Conservation (phyloP, 495 filamentous ascomycete genomes). For the Bacidia gigantensis region DNA sequence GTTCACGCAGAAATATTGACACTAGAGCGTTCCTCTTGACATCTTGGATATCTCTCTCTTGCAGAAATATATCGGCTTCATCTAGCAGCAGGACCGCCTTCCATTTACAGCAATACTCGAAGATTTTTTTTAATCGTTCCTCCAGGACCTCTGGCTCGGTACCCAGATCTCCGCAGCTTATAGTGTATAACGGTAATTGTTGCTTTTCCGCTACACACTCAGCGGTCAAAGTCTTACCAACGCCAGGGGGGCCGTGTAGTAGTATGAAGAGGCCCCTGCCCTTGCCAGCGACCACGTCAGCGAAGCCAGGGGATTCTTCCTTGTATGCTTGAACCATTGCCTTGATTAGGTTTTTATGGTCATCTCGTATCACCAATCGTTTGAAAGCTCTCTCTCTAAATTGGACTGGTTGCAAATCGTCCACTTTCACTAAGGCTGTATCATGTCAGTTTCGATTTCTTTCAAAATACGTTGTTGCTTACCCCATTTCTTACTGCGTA, state of each 20-base stretch:
- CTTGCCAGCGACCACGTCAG: conserved; percentile 14
- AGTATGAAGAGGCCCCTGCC: conserved; percentile 11
- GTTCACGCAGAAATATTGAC: conserved; percentile 36
- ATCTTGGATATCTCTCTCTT: conserved; percentile 31
- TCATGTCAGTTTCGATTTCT: not conserved
- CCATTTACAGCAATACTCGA: conserved; percentile 14
- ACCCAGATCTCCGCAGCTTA: conserved; percentile 13
- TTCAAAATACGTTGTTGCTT: not conserved
- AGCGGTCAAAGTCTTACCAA: conserved; percentile 17
- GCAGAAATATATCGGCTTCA: conserved; percentile 56
- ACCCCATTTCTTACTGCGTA: conserved; percentile 16
- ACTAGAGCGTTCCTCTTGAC: conserved; percentile 18
- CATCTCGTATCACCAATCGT: conserved; percentile 14
- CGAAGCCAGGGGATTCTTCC: conserved; percentile 8
- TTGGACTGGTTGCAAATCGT: conserved; percentile 13
- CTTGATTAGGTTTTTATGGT: conserved; percentile 15
- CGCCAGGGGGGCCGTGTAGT: conserved; percentile 14
- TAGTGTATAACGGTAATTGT: conserved; percentile 11
- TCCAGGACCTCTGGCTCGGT: conserved; percentile 13
- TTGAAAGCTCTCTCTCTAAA: conserved; percentile 13
- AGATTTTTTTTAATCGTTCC: conserved; percentile 9
- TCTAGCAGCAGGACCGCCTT: conserved; percentile 42
- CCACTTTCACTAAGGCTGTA: conserved; percentile 12
- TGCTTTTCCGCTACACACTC: conserved; percentile 11
- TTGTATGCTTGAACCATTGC: conserved; percentile 12